Percentiles rank a stretch among this genome's conserved stretches.
Conservation (phyloP, 176 grass and related monocot species). For the Carex pumila region DNA sequence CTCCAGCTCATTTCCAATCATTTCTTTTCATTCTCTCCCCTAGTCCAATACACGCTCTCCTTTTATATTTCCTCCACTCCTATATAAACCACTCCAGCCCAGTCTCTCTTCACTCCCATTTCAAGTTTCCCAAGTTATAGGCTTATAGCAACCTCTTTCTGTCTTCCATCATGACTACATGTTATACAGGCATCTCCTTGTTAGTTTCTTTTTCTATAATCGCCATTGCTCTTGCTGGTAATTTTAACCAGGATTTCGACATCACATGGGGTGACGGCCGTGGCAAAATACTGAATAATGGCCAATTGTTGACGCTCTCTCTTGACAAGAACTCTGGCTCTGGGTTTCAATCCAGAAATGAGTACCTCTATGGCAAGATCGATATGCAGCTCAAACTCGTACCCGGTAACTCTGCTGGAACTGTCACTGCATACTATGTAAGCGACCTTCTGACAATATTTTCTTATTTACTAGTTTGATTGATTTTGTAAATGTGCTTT, state of each 20-base stretch:
- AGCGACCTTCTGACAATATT: not conserved
- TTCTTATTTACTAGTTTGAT: not conserved
- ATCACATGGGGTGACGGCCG: conserved; percentile 72
- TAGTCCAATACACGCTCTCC: not conserved
- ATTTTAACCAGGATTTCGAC: conserved; percentile 63
- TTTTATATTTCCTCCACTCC: not conserved
- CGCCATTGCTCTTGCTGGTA: conserved; percentile 12
- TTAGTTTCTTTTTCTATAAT: conserved; percentile 1
- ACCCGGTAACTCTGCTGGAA: conserved; percentile 71
- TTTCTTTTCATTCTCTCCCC: not conserved
- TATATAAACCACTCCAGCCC: not conserved
- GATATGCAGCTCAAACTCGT: conserved; percentile 83
- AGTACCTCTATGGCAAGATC: conserved; percentile 81
- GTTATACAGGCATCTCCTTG: not conserved
- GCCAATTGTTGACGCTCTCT: conserved; percentile 39
- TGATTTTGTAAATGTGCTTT: not conserved
- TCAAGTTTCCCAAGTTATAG: not conserved
- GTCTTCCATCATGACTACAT: not conserved
- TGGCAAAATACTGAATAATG: conserved; percentile 38
- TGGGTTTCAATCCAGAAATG: conserved; percentile 72
- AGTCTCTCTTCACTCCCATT: not conserved
- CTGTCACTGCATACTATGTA: conserved; percentile 80
- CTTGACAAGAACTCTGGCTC: conserved; percentile 51
- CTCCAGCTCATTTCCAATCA: conserved; percentile 48
- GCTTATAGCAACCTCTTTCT: not conserved